Evolutionary conservation across 2,329 filamentous ascomycete species (phyloP).

Genomic region (Coniella lustricola): DNA sequence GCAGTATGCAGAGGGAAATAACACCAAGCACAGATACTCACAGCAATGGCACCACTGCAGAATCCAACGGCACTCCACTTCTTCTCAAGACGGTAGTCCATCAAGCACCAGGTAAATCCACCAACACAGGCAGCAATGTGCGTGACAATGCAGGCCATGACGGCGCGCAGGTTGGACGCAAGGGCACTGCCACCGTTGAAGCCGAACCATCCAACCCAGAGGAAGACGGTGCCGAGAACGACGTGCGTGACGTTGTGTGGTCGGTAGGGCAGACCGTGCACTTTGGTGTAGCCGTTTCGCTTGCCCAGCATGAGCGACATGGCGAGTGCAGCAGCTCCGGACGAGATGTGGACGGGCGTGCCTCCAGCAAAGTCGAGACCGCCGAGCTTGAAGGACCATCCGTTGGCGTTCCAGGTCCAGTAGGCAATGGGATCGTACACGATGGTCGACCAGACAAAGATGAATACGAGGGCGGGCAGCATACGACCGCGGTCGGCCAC

Average conservation of each 20-base stretch:
- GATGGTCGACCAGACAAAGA: conserved; percentile 64
- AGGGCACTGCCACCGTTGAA: conserved; percentile 88
- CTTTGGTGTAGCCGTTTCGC: conserved; percentile 54
- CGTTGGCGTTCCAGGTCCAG: conserved; percentile 70
- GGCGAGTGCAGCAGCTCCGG: conserved; percentile 63
- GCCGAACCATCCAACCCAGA: conserved; percentile 96
- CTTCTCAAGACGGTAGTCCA: conserved; percentile 84
- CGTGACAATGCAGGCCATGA: conserved; percentile 86
- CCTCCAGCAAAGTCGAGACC: conserved; percentile 70
- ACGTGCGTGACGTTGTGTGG: conserved; percentile 71
- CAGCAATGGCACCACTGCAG: conserved; percentile 80
- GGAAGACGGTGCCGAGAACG: conserved; percentile 64
- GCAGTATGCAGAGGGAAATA: too few relatives aligned
- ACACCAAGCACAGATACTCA: not conserved
- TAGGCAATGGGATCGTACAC: conserved; percentile 69
- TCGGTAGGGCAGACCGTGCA: conserved; percentile 56
- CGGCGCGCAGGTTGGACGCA: conserved; percentile 72
- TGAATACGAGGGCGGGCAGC: conserved; percentile 56
- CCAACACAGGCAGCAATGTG: conserved; percentile 79
- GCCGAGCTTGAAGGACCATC: conserved; percentile 63
- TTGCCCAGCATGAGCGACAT: conserved; percentile 69
- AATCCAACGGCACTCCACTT: conserved; percentile 94
- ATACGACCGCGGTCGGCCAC: conserved; percentile 56
- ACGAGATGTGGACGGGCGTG: conserved; percentile 68
- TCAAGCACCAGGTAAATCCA: conserved; percentile 74